Evolutionary conservation across 2,329 filamentous ascomycete species (phyloP).

Genomic region (Fusarium stilboides): DNA sequence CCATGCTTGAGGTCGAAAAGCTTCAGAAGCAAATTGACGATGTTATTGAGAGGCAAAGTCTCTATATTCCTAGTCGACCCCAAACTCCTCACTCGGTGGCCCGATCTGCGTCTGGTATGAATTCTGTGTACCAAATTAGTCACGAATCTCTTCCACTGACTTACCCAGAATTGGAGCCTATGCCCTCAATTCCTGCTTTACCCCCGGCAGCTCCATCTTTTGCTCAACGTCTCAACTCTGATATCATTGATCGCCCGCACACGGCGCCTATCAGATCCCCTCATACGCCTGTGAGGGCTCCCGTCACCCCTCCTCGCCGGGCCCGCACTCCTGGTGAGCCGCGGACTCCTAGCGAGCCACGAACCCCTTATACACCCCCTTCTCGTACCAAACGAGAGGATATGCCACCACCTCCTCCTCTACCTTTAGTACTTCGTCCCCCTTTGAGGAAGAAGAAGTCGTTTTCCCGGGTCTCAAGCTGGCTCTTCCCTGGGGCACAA

Average conservation of each 20-base stretch:
- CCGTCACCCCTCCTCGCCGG: conserved; percentile 48
- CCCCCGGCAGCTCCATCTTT: conserved; percentile 72
- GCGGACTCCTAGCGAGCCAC: conserved; percentile 49
- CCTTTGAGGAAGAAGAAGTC: conserved; percentile 77
- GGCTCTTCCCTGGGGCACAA: conserved; percentile 66
- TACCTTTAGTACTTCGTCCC: conserved; percentile 72
- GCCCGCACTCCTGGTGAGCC: conserved; percentile 52
- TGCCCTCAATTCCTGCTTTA: conserved; percentile 71
- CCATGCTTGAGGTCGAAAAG: conserved; percentile 71
- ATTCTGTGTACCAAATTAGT: conserved; percentile 24
- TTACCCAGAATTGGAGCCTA: conserved; percentile 62
- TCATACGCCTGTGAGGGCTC: conserved; percentile 52
- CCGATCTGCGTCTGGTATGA: conserved; percentile 53
- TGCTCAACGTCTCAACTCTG: conserved; percentile 67
- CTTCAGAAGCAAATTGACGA: conserved; percentile 73
- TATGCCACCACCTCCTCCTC: conserved; percentile 66
- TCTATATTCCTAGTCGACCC: conserved; percentile 68
- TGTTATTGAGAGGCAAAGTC: conserved; percentile 72
- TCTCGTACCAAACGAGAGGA: conserved; percentile 52
- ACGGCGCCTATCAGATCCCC: conserved; percentile 56
- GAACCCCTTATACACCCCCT: conserved; percentile 50
- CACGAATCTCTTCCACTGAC: conserved; percentile 37
- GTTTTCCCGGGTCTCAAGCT: conserved; percentile 73
- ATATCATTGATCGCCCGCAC: conserved; percentile 56
- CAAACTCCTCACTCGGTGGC: conserved; percentile 64